phyloP scores from a whole-genome alignment of 139 green algal genomes.

The Chlamydomonas sp. region DNA sequence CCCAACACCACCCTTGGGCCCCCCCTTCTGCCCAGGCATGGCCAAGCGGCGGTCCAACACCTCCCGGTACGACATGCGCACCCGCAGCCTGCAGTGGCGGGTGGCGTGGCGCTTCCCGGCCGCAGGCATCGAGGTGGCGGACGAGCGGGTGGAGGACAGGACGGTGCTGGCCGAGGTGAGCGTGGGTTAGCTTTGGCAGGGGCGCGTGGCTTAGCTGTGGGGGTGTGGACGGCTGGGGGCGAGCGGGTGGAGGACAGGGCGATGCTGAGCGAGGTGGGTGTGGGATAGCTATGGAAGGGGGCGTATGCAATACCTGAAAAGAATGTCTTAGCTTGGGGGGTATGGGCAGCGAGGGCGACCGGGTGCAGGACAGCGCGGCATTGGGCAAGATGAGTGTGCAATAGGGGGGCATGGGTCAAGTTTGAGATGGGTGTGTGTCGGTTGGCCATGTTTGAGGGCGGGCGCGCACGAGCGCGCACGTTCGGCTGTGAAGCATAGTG shows the following conservation, averaged over 20 bases:
- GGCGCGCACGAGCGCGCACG: no score
- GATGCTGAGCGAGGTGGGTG: not conserved
- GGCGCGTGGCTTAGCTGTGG: slow-evolving; percentile 56
- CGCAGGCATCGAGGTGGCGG: not conserved
- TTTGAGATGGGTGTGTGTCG: no score
- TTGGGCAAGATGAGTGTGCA: not conserved
- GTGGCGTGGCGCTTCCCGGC: slow-evolving; percentile 71
- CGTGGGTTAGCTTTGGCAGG: not conserved
- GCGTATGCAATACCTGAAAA: no score
- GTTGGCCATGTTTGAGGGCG: no score
- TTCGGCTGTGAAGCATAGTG: no score
- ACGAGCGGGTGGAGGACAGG: slow-evolving; percentile 32
- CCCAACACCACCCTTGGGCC: not conserved
- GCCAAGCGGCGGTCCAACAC: slow-evolving; percentile 61
- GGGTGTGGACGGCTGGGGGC: no score
- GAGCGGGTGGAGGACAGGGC: not conserved
- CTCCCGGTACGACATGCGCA: slow-evolving; percentile 61
- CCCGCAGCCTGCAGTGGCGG: slow-evolving; percentile 65
- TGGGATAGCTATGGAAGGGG: not conserved
- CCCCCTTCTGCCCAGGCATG: slow-evolving; percentile 53
- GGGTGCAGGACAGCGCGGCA: slow-evolving; percentile 11
- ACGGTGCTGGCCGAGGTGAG: not conserved
- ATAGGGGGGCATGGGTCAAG: no score
- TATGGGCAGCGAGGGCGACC: slow-evolving; percentile 8
- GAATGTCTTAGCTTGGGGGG: not conserved